phyloP scores from a whole-genome alignment of 345 rosid genomes.

The Corymbia maculata region DNA sequence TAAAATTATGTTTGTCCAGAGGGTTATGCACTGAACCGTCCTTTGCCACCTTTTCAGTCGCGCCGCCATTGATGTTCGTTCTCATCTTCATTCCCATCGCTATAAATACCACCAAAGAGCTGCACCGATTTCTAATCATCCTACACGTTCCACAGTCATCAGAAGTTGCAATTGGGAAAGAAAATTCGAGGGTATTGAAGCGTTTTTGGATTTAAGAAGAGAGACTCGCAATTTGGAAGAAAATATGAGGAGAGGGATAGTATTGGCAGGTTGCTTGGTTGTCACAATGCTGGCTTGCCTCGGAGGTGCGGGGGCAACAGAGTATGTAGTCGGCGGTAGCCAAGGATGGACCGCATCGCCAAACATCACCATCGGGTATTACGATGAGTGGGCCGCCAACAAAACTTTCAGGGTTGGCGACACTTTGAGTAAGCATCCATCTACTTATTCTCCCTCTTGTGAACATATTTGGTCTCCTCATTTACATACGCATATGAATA shows the following conservation, averaged over 20 bases:
- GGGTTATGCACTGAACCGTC: background rate
- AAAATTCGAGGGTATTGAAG: background rate
- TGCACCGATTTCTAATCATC: background rate
- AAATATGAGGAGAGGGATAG: background rate
- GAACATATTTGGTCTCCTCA: background rate
- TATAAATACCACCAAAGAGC: background rate
- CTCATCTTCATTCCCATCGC: background rate
- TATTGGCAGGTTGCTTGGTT: background rate
- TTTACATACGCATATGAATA: background rate
- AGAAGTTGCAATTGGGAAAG: background rate
- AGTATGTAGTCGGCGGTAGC: background rate
- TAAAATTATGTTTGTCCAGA: accelerated
- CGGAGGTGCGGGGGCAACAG: background rate
- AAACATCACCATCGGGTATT: background rate
- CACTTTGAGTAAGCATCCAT: background rate
- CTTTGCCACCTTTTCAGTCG: background rate
- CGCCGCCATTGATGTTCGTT: background rate
- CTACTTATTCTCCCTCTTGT: background rate
- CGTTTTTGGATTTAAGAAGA: background rate
- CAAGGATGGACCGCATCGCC: background rate
- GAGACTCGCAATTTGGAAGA: background rate
- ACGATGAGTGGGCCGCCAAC: slow-evolving; percentile 6
- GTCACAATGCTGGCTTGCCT: background rate
- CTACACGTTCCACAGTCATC: background rate
- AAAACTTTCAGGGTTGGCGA: slow-evolving; percentile 10